Base-by-base conservation (phyloP, 2,329 filamentous ascomycete genomes). In the Sporothrix brasiliensis region DNA sequence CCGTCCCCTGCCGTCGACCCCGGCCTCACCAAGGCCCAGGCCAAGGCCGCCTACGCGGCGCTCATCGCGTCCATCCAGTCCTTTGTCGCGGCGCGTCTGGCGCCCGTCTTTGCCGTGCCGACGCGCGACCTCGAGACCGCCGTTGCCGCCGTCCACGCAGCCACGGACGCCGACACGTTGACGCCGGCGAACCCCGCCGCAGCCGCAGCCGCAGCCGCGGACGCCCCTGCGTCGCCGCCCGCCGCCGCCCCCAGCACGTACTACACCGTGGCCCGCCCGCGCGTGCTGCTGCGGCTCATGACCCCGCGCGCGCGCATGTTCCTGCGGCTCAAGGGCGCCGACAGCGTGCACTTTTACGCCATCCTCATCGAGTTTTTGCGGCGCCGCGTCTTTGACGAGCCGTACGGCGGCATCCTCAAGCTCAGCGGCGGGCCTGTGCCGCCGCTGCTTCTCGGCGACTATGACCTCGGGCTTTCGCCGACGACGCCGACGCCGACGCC, bases 361-460 rank as follows among this genome's bases (percentile, higher is more conserved):
- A 68, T 68, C 4, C 24, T 68, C 14, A 60, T 68, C 41, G 67
- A 68, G 50, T 68, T 30, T n/a, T 7, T 68, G 16, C 39, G 52
- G 21, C 21, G 41, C 1, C 7, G 27, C 34, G 53, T 60, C 9
- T 68, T 68, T 16, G 39, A 16, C 52, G 52, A 49, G 41, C 39
- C 9, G 39, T 68, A 60, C 16, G 67, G 39, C 21, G 67, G 67
- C 39, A 24, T 68, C 16, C 60, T 68, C 44, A 24, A 54, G 21
- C 16, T 16, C 14, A 21, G 39, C 21, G 6, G 34, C 2, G 30
- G 30, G 5, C 50, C 39, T 2, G 52, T 30, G 13, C n/a, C 39
- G n/a, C 34, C 50, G 3, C 41, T 54, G 2, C 56, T 30, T 30
- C 27, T 34, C 34, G 34, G 34, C 7, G 34, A 9, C 56, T 30